Conservation (phyloP, 2,329 filamentous ascomycete species). For the Beauveria caledonica region DNA sequence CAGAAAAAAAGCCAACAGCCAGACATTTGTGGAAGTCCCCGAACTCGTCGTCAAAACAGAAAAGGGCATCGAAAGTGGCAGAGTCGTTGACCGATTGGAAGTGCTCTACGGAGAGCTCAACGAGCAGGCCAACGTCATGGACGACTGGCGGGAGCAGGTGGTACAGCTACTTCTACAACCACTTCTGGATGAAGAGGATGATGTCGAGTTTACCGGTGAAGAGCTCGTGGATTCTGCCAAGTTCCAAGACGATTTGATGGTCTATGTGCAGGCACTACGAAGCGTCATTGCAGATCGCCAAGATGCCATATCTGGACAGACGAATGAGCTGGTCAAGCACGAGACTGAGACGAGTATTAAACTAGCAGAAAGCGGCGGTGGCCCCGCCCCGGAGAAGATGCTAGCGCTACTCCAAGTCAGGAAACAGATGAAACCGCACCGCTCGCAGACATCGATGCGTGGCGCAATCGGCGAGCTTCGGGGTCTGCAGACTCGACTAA, state of each 20-base stretch:
- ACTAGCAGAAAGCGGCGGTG: slow-evolving; percentile 53
- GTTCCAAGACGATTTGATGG: slow-evolving; percentile 80
- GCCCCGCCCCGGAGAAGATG: slow-evolving; percentile 60
- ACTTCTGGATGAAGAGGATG: slow-evolving; percentile 74
- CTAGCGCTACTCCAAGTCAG: slow-evolving; percentile 44
- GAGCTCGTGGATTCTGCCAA: slow-evolving; percentile 85
- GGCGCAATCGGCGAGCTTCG: slow-evolving; percentile 63
- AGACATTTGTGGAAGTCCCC: slow-evolving; percentile 55
- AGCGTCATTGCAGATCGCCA: slow-evolving; percentile 72
- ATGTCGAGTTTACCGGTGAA: slow-evolving; percentile 69
- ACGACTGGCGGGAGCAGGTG: slow-evolving; percentile 67
- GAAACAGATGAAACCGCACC: slow-evolving; percentile 37
- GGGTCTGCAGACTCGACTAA: slow-evolving; percentile 51
- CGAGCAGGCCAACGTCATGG: slow-evolving; percentile 60
- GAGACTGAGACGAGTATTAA: slow-evolving; percentile 58
- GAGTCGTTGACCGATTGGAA: slow-evolving; percentile 58
- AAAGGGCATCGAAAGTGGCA: slow-evolving; percentile 64
- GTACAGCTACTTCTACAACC: slow-evolving; percentile 63
- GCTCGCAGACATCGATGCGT: slow-evolving; percentile 56
- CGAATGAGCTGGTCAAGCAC: slow-evolving; percentile 65
- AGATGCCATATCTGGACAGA: slow-evolving; percentile 65
- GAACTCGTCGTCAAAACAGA: slow-evolving; percentile 42
- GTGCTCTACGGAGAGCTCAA: slow-evolving; percentile 59
- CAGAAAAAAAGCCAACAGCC: slow-evolving; percentile 39
- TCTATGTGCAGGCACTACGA: slow-evolving; percentile 72